Evolutionary conservation across 805 yeast species (phyloP).

Genomic region (Hanseniaspora occidentalis): DNA sequence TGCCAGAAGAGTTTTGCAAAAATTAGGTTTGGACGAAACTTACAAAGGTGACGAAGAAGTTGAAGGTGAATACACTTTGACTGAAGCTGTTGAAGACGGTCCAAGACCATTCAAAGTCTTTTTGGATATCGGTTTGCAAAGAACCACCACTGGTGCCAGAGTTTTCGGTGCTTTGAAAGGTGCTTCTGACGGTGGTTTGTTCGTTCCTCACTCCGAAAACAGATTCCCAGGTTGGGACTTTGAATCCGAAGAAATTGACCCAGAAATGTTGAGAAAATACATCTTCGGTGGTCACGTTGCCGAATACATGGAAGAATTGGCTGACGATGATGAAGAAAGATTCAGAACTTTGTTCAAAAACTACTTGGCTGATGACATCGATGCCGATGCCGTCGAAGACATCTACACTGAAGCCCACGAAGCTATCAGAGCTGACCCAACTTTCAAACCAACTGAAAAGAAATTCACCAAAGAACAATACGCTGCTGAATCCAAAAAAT

Average conservation of each 20-base stretch:
- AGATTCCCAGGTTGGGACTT: slow-evolving; percentile 99
- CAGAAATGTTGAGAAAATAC: slow-evolving; percentile 96
- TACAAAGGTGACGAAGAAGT: slow-evolving; percentile 98
- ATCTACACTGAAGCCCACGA: slow-evolving; percentile 90
- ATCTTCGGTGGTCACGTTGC: slow-evolving; percentile 99
- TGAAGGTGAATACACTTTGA: slow-evolving; percentile 96
- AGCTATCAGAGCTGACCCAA: slow-evolving; percentile 92
- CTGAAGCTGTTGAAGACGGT: slow-evolving; percentile 98
- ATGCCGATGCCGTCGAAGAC: slow-evolving; percentile 94
- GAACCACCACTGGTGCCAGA: slow-evolving; percentile 99
- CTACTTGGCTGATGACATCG: slow-evolving; percentile 93
- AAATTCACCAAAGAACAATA: slow-evolving; percentile 95
- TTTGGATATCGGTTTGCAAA: slow-evolving; percentile 98
- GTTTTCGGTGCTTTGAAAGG: slow-evolving; percentile 99
- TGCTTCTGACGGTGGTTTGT: slow-evolving; percentile 99
- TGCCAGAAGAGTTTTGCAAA: slow-evolving; percentile 98
- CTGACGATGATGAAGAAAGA: slow-evolving; percentile 99
- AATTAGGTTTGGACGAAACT: slow-evolving; percentile 96
- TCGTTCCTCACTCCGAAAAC: slow-evolving; percentile 98
- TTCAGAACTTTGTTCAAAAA: slow-evolving; percentile 92
- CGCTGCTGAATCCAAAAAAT: slow-evolving; percentile 93
- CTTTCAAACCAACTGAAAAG: slow-evolving; percentile 77
- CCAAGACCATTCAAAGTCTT: slow-evolving; percentile 99
- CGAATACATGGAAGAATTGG: slow-evolving; percentile 99
- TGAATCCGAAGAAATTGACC: slow-evolving; percentile 95